Evolutionary conservation across 441 rosid species (phyloP), one percentile per base, ranked within the genome.

Genomic region (Arabidopsis hybrid): DNA sequence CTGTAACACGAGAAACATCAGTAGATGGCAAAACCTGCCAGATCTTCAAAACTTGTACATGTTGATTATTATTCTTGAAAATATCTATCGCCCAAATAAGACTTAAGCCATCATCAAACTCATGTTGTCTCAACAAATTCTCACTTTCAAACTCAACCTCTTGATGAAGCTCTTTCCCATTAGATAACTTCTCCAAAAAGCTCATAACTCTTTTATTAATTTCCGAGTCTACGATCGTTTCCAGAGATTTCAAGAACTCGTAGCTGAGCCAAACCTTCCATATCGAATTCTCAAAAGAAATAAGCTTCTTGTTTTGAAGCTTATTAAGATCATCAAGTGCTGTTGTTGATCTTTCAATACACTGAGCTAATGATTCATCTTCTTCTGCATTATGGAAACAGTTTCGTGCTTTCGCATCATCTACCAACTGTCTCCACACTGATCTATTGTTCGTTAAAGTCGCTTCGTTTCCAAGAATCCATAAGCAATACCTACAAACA

Each of bases 361-460:
- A 79, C 35, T 74, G 8, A 38, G 72, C 67, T 63, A 85, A 63
- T n/a, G 72, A 35, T 5, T 78, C 53, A 36, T 83, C 89, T n/a
- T 85, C 83, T 21, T 77, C 81, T 1, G 83, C 87, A 71, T 73
- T n/a, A 59, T 78, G 75, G 76, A 85, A 86, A 60, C 88, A 87
- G 0, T 52, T 6, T 5, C 88, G 75, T 0, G 11, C 36, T 72
- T 84, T 83, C 2, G 89, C 87, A 60, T 87, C 84, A 45, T 3
- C 14, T 8, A 87, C 76, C 36, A 87, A 59, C 26, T 55, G 57
- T 42, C 62, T 71, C 91, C 88, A 85, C 12, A 80, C 80, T 8
- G 88, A 77, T 1, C 21, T 35, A 26, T 85, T 80, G 3, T 69
- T 81, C 7, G 38, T 43, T 21, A 88, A 39, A 51, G 89, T 85